A percentile compares a stretch with the other conserved stretches of the same genome.
These are phyloP conservation scores for Ustilago sp. DNA, from an alignment of 1,284 basidiomycete genomes.

Conservation along the genomic window DNA sequence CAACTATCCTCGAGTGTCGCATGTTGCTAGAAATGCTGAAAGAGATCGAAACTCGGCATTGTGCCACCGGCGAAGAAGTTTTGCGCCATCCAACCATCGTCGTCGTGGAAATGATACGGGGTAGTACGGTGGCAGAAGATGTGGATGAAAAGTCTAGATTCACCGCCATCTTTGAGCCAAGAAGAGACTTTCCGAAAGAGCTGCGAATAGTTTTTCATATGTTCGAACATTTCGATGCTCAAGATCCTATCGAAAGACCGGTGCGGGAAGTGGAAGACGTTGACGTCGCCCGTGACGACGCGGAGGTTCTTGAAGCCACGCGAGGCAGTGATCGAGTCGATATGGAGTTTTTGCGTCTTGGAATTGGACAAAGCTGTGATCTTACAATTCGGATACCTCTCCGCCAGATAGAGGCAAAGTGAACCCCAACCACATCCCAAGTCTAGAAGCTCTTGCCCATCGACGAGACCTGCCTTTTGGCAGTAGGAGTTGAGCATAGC, in stretches of 20 bases:
- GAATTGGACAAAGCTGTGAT: constrained; percentile 81
- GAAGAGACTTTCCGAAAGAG: constrained; percentile 78
- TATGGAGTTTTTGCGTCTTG: constrained; percentile 78
- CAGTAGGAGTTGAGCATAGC: constrained; percentile 80
- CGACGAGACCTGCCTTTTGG: constrained; percentile 76
- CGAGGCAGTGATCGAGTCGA: constrained; percentile 75
- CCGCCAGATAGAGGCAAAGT: constrained; percentile 77
- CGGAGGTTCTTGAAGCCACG: constrained; percentile 76
- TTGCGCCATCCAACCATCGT: constrained; percentile 79
- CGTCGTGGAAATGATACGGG: constrained; percentile 80
- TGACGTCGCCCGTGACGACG: constrained; percentile 80
- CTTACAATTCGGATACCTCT: constrained; percentile 79
- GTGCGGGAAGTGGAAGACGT: constrained; percentile 75
- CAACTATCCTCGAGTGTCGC: constrained; percentile 74
- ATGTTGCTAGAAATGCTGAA: constrained; percentile 80
- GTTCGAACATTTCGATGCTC: constrained; percentile 86
- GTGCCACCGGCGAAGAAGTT: constrained; percentile 79
- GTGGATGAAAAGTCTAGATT: constrained; percentile 78
- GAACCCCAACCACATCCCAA: constrained; percentile 84
- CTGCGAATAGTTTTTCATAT: constrained; percentile 74
- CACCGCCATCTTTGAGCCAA: constrained; percentile 74
- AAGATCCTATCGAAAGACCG: constrained; percentile 77
- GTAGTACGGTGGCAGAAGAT: constrained; percentile 77
- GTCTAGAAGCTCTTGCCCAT: constrained; percentile 79
- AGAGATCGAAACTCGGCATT: constrained; percentile 73